Percentiles rank a stretch among this genome's conserved stretches.
Evolutionary conservation across 306 rosid species (phyloP).

Genomic region (Castanea sativa): DNA sequence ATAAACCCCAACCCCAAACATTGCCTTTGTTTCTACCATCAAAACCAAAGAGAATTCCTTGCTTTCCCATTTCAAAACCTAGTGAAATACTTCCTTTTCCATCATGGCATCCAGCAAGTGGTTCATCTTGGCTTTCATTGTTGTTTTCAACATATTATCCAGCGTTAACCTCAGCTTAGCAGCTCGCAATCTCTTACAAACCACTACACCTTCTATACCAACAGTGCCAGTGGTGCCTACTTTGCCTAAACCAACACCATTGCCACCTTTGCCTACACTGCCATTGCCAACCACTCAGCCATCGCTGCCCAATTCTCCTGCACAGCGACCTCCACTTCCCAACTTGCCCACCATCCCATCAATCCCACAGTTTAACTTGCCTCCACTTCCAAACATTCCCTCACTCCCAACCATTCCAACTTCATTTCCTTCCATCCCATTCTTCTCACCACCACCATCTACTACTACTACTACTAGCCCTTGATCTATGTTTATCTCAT

Average conservation of each 20-base stretch:
- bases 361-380: neutral
- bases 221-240: neutral
- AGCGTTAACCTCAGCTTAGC: conserved; percentile 20
- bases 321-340: conserved; percentile 23
- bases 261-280: conserved; percentile 23
- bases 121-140: conserved; percentile 12
- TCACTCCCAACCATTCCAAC: conserved; percentile 29
- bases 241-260: conserved; percentile 22
- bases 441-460: conserved; percentile 36
- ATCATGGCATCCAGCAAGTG: conserved; percentile 12
- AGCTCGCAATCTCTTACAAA: conserved; percentile 35
- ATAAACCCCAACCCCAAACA: neutral
- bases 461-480: conserved; percentile 25
- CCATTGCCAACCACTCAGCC: conserved; percentile 31
- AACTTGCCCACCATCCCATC: conserved; percentile 22
- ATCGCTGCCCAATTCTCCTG: conserved; percentile 20
- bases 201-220: conserved; percentile 11
- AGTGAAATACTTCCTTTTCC: neutral
- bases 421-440: conserved; percentile 27
- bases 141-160: conserved; percentile 17
- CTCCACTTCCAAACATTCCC: conserved; percentile 12
- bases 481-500: neutral
- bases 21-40: neutral
- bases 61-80: neutral
- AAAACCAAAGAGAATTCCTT: neutral